Percentiles rank a stretch among this genome's conserved stretches.
phyloP scores from a whole-genome alignment of 192 early-diverging fungal genomes.

The Entomortierella chlamydospora region DNA sequence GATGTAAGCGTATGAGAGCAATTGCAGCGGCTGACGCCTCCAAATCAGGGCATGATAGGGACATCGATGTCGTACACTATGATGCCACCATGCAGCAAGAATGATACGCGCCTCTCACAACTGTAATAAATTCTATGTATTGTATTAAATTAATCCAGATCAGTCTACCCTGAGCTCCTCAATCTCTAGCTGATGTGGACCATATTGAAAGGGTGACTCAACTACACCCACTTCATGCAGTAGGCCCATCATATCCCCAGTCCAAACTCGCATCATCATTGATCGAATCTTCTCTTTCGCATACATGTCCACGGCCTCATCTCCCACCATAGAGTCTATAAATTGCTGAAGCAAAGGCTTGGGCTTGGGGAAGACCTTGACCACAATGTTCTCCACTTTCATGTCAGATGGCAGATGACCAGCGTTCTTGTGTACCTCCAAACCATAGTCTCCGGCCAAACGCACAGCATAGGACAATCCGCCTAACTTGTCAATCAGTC shows the following conservation, averaged over 20 bases:
- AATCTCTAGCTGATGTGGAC: constrained; percentile 27
- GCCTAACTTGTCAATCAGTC: constrained; percentile 75
- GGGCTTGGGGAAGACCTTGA: constrained; percentile 62
- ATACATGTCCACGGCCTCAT: constrained; percentile 52
- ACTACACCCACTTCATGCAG: constrained; percentile 27
- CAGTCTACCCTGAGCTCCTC: constrained; percentile 6
- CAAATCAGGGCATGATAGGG: constrained; percentile 11
- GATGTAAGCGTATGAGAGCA: neutral
- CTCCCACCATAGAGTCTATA: constrained; percentile 34
- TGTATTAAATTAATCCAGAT: no score
- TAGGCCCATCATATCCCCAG: constrained; percentile 31
- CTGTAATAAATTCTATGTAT: no score
- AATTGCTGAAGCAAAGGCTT: constrained; percentile 41
- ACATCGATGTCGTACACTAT: no score
- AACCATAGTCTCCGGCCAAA: constrained; percentile 50
- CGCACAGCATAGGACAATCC: constrained; percentile 61
- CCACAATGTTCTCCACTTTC: constrained; percentile 53
- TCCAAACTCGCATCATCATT: constrained; percentile 41
- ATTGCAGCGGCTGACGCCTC: neutral
- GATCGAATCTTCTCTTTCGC: constrained; percentile 37
- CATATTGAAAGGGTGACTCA: constrained; percentile 1
- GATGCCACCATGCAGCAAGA: no score
- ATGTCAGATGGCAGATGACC: constrained; percentile 28
- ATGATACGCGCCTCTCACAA: neutral
- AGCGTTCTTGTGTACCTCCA: constrained; percentile 47